Evolutionary conservation across 2,329 filamentous ascomycete genomes (phyloP).

Genomic region (Emergomyces orientalis): DNA sequence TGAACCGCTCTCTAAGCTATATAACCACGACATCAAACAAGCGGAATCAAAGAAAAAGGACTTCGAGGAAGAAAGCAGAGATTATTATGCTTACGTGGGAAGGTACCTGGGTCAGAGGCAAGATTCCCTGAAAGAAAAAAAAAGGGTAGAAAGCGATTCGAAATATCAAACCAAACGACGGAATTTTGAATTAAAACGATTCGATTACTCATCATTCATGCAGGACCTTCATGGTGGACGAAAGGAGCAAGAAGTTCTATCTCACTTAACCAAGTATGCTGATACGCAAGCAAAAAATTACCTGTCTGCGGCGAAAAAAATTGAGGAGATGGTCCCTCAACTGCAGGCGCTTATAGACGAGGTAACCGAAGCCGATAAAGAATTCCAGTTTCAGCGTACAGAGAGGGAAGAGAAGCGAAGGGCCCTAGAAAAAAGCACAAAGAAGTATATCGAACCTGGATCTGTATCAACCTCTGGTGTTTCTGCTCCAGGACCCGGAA

Average conservation of each 20-base stretch:
- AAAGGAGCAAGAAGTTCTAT: slow-evolving; percentile 94
- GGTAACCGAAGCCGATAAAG: slow-evolving; percentile 89
- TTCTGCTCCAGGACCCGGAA: slow-evolving; percentile 28
- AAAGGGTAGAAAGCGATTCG: slow-evolving; percentile 83
- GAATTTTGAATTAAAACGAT: slow-evolving; percentile 93
- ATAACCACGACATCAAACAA: slow-evolving; percentile 94
- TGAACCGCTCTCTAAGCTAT: slow-evolving; percentile 82
- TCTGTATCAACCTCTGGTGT: slow-evolving; percentile 37
- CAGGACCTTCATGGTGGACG: slow-evolving; percentile 98
- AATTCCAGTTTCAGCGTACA: slow-evolving; percentile 90
- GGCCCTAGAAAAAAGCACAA: slow-evolving; percentile 77
- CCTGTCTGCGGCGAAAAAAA: slow-evolving; percentile 70
- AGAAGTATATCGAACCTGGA: slow-evolving; percentile 61
- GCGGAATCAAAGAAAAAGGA: slow-evolving; percentile 94
- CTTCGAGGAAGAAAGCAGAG: slow-evolving; percentile 97
- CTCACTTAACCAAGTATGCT: slow-evolving; percentile 87
- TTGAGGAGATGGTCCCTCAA: slow-evolving; percentile 78
- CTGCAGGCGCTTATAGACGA: slow-evolving; percentile 80
- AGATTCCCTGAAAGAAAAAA: slow-evolving; percentile 95
- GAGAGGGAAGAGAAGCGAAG: slow-evolving; percentile 92
- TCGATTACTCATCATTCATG: slow-evolving; percentile 98
- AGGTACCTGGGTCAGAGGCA: slow-evolving; percentile 93
- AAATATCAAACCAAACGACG: slow-evolving; percentile 92
- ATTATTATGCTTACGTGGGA: slow-evolving; percentile 93
- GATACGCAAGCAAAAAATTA: slow-evolving; percentile 81